phyloP scores from a whole-genome alignment of 495 filamentous ascomycete genomes.

The Podospora bellae-mahoneyi region DNA sequence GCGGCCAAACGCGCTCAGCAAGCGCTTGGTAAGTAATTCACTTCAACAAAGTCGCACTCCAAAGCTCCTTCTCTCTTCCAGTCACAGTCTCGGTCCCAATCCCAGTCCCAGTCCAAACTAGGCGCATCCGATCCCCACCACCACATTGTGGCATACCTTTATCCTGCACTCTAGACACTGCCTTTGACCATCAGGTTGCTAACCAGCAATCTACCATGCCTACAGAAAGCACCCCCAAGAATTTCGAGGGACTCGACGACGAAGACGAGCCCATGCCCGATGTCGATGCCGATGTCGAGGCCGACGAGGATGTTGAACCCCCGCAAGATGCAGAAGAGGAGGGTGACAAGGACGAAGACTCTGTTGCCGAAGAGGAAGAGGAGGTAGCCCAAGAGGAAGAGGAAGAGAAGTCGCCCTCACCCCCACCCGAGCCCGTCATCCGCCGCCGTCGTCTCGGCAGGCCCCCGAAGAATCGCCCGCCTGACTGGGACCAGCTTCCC shows the following conservation, averaged over 20 bases:
- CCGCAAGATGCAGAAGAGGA: slow-evolving; percentile 33
- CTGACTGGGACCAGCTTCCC: slow-evolving; percentile 64
- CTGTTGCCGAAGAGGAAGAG: slow-evolving; percentile 38
- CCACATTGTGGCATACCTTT: too few relatives aligned
- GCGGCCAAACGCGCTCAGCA: slow-evolving; percentile 35
- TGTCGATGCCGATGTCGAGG: slow-evolving; percentile 28
- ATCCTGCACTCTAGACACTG: too few relatives aligned
- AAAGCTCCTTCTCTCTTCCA: not conserved
- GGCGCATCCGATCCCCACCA: not conserved
- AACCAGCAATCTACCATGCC: slow-evolving; percentile 8
- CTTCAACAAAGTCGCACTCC: not conserved
- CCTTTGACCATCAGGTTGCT: slow-evolving; percentile 13
- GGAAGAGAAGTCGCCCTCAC: slow-evolving; percentile 47
- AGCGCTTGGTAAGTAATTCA: slow-evolving; percentile 28
- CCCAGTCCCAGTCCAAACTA: too few relatives aligned
- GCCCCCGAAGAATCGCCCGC: slow-evolving; percentile 77
- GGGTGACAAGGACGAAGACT: slow-evolving; percentile 40
- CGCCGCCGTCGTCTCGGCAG: slow-evolving; percentile 79
- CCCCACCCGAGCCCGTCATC: slow-evolving; percentile 55
- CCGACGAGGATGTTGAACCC: slow-evolving; percentile 36
- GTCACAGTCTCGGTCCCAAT: not conserved
- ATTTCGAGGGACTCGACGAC: slow-evolving; percentile 47
- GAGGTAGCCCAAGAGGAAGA: slow-evolving; percentile 43
- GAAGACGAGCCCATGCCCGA: slow-evolving; percentile 53
- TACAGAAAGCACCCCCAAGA: slow-evolving; percentile 51